Percentiles rank a stretch among this genome's conserved stretches.
Conservation (phyloP, 352 stramenopile genomes). For the Globisporangium nodosum region DNA sequence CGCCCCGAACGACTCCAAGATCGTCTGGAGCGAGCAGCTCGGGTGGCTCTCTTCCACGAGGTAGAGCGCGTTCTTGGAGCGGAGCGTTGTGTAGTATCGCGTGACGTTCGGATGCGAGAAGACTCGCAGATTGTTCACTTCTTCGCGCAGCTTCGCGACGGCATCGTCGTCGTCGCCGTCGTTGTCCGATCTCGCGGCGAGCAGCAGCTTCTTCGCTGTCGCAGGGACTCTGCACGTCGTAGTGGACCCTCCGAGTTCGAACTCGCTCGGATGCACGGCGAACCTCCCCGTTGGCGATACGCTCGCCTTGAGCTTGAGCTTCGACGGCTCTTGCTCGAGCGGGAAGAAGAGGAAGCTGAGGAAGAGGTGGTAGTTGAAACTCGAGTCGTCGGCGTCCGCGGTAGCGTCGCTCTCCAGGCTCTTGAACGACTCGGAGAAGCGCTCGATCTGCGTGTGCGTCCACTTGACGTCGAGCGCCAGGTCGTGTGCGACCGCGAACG, state of each 20-base stretch:
- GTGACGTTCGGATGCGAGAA: constrained; percentile 41
- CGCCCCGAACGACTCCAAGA: constrained; percentile 56
- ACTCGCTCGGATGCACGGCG: constrained; percentile 2
- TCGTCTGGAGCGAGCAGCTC: constrained; percentile 48
- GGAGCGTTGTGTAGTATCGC: constrained; percentile 29
- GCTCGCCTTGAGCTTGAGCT: constrained; percentile 8
- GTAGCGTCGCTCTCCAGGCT: constrained; percentile 8
- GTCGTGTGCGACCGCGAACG: constrained; percentile 25
- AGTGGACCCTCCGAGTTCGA: background rate
- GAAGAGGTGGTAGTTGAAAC: constrained; percentile 43
- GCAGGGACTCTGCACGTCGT: background rate
- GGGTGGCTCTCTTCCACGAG: constrained; percentile 30
- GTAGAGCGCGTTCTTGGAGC: constrained; percentile 25
- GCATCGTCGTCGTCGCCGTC: background rate
- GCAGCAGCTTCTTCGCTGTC: constrained; percentile 12
- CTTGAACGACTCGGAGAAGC: constrained; percentile 34
- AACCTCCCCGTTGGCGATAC: background rate
- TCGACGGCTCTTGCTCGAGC: constrained; percentile 10
- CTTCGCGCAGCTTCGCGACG: constrained; percentile 16
- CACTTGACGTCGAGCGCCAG: constrained; percentile 27
- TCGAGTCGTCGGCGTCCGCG: constrained; percentile 8
- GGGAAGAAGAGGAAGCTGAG: constrained; percentile 57
- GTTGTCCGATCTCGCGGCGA: background rate
- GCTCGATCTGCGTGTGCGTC: constrained; percentile 21
- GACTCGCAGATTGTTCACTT: constrained; percentile 34